A percentile compares a stretch with the other conserved stretches of the same genome.
phyloP scores from a whole-genome alignment of 495 filamentous ascomycete genomes.

The Margaritispora aquatica region DNA sequence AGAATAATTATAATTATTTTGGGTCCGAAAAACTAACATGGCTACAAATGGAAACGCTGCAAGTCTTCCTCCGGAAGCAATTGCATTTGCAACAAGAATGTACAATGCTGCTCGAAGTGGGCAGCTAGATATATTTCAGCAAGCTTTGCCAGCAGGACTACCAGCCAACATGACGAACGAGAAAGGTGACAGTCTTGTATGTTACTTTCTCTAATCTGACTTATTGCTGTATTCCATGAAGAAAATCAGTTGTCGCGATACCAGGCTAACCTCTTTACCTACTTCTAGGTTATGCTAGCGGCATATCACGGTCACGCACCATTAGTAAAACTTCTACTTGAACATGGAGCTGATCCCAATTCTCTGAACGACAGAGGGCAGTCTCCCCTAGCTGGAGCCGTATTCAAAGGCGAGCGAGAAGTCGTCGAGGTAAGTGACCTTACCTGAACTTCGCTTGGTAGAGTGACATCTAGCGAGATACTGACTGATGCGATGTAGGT shows the following conservation, averaged over 20 bases:
- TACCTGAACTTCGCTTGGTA: no score
- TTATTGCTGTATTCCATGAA: background rate
- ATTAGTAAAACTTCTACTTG: constrained; percentile 41
- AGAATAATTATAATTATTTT: background rate
- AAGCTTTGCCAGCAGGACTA: constrained; percentile 44
- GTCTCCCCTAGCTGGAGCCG: constrained; percentile 46
- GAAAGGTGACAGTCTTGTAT: constrained; percentile 48
- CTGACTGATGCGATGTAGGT: constrained; percentile 21
- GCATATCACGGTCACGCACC: constrained; percentile 48
- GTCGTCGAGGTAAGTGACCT: constrained; percentile 39
- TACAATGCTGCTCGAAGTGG: constrained; percentile 47
- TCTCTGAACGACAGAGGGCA: constrained; percentile 47
- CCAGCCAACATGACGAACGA: constrained; percentile 50
- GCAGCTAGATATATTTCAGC: constrained; percentile 38
- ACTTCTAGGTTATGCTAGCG: constrained; percentile 52
- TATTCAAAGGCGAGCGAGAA: constrained; percentile 47
- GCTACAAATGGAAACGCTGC: background rate
- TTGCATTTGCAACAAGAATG: constrained; percentile 44
- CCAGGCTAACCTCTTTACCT: no score
- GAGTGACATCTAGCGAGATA: no score
- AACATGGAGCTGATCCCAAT: constrained; percentile 46
- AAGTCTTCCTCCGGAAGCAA: constrained; percentile 39
- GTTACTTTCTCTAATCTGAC: constrained; percentile 8
- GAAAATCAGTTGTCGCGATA: no score
- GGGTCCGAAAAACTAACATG: background rate